Base-by-base conservation (phyloP, 371 early-diverging fungal genomes). In the Apophysomyces trapeziformis region DNA sequence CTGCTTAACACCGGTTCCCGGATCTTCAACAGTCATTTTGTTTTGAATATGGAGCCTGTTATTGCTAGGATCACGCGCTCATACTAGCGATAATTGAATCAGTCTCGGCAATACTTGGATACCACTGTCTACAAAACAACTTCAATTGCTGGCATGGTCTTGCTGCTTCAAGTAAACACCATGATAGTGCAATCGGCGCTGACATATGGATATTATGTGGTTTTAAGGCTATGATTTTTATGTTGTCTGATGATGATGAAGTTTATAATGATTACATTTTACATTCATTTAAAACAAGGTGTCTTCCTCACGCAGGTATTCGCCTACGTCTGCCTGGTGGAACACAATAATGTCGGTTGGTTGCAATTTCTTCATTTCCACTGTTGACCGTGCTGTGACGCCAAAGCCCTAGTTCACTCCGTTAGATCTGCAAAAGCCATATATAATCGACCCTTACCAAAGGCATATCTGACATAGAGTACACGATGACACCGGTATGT, bases 241-340 rank as follows among this genome's bases (percentile, higher is more conserved):
- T 18, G 46, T 45, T 6, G 32, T 26, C 16, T 45, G 46, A 45
- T 45, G 46, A 13, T 45, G 46, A 45, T 45, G 46, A 43, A 45
- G 16, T 45, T 45, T 45, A 45, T 45, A n/a, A 45, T 45, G 8
- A 45, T 45, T 26, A 45, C 46, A 45, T 45, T 45, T 45, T 45
- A 45, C 16, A 37, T 44, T 43, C 38, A 54, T 36, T 75, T 92
- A 95, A 64, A 94, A 91, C 63, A 97, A 78, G 26, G 93, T 90
- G 70, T 95, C 94, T 83, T 97, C 96, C 50, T 92, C 91, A 72
- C 98, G 92, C 73, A 97, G 87, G 82, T 99, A 99, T 85, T 99
- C 99, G 68, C 99, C 99, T 58, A 94, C 92, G 89, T 99, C 99
- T 12, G 98, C 92, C 85, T 99, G 99, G 73, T 96, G 95, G 85